Evolutionary conservation across 2,329 filamentous ascomycete genomes (phyloP).

Genomic region (Microsporum ferrugineum): DNA sequence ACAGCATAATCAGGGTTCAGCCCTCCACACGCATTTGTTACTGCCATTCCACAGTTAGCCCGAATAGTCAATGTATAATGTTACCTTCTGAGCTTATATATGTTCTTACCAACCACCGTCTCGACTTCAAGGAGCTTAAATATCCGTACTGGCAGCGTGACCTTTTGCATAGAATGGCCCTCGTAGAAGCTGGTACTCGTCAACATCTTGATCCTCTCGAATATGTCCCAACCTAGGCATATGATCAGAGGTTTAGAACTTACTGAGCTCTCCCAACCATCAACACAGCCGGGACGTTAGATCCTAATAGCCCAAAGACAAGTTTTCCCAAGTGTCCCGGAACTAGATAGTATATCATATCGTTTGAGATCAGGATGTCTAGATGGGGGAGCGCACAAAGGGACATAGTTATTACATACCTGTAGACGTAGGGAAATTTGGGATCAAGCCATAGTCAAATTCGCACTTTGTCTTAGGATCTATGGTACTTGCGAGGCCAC

Average conservation of each 20-base stretch:
- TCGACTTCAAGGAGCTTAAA: conserved; percentile 52
- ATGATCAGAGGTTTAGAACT: conserved; percentile 23
- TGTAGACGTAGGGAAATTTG: conserved; percentile 50
- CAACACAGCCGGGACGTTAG: conserved; percentile 47
- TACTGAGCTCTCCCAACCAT: conserved; percentile 56
- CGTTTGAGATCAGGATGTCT: not conserved
- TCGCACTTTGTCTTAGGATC: conserved; percentile 36
- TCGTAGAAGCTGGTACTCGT: conserved; percentile 49
- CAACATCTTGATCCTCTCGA: not conserved
- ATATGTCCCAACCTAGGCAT: not conserved
- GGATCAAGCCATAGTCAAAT: conserved; percentile 48
- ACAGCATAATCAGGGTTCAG: conserved; percentile 53
- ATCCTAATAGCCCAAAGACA: conserved; percentile 50
- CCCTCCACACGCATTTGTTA: conserved; percentile 57
- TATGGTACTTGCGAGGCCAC: conserved; percentile 42
- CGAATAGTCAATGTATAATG: conserved; percentile 1
- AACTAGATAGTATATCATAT: conserved; percentile 24
- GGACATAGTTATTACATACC: conserved; percentile 34
- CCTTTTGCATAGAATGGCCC: conserved; percentile 50
- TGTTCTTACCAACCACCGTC: conserved; percentile 43
- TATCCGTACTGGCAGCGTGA: conserved; percentile 54
- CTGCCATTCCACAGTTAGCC: conserved; percentile 23
- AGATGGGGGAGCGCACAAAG: not conserved
- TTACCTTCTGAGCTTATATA: not conserved
- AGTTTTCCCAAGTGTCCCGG: conserved; percentile 54